Evolutionary conservation across 306 rosid species (phyloP).

Genomic region (Quercus parvula): DNA sequence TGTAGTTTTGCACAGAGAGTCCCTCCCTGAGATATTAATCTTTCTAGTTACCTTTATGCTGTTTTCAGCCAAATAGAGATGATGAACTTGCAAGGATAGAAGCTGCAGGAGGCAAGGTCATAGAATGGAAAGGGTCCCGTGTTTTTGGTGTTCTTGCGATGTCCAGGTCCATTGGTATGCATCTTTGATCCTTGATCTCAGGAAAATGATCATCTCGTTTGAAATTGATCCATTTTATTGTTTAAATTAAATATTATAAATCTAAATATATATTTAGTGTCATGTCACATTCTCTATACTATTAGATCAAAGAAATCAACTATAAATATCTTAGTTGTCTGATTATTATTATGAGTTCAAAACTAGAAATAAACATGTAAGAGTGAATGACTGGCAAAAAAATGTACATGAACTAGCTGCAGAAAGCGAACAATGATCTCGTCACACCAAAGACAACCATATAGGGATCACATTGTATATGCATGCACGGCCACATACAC

Average conservation of each 20-base stretch:
- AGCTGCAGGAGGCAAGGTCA: slow-evolving; percentile 84
- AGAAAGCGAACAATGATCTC: background rate
- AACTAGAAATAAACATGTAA: too few relatives aligned
- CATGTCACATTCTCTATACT: too few relatives aligned
- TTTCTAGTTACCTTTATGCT: background rate
- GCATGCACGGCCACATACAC: background rate
- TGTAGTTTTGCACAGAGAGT: slow-evolving; percentile 1
- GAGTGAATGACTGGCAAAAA: background rate
- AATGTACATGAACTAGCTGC: background rate
- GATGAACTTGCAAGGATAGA: slow-evolving; percentile 75
- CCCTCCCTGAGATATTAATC: slow-evolving; percentile 14
- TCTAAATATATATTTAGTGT: too few relatives aligned
- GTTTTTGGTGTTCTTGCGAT: slow-evolving; percentile 84
- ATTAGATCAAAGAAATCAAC: too few relatives aligned
- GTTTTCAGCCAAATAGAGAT: slow-evolving; percentile 70
- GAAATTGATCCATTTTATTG: too few relatives aligned
- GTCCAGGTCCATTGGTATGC: slow-evolving; percentile 85
- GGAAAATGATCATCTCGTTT: too few relatives aligned
- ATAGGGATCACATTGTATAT: background rate
- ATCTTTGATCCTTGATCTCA: background rate
- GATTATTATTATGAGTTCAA: too few relatives aligned
- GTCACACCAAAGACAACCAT: too few relatives aligned
- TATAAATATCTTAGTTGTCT: background rate
- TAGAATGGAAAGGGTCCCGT: slow-evolving; percentile 75
- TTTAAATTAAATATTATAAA: too few relatives aligned